These are phyloP conservation scores for Phytopythium boreale DNA, from an alignment of 352 stramenopile species.

Conservation along the genomic window DNA sequence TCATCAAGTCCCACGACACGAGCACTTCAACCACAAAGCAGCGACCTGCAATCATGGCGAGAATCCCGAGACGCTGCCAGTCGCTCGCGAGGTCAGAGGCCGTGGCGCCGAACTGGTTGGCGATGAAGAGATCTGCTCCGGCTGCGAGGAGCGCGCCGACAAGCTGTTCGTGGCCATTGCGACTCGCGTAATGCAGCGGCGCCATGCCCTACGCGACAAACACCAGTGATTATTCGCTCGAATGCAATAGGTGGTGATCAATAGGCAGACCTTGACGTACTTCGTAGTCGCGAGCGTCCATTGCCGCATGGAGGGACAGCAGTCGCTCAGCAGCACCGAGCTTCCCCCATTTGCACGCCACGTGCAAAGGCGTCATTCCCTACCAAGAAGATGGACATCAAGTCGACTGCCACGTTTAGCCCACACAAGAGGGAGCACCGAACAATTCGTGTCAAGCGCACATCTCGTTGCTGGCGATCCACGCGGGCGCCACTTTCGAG, in stretches of 20 bases:
- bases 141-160: conserved; percentile 36
- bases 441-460: conserved; percentile 6
- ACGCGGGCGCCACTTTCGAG: conserved; percentile 38
- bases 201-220: conserved; percentile 31
- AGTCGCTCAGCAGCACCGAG: conserved; percentile 39
- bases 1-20: not conserved
- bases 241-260: not conserved
- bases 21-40: not conserved
- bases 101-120: conserved; percentile 44
- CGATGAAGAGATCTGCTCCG: conserved; percentile 32
- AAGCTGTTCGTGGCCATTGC: conserved; percentile 48
- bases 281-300: conserved; percentile 33
- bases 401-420: not conserved
- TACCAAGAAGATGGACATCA: conserved; percentile 8
- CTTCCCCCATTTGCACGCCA: conserved; percentile 53
- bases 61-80: conserved; percentile 54
- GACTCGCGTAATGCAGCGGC: conserved; percentile 52
- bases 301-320: conserved; percentile 24
- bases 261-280: conserved; percentile 12
- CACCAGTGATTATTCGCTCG: not conserved
- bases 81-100: conserved; percentile 53
- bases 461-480: conserved; percentile 37
- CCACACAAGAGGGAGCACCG: not conserved
- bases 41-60: conserved; percentile 40
- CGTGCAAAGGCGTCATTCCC: conserved; percentile 50